Conservation (phyloP, 371 early-diverging fungal species). For the Chytridiales sp. region DNA sequence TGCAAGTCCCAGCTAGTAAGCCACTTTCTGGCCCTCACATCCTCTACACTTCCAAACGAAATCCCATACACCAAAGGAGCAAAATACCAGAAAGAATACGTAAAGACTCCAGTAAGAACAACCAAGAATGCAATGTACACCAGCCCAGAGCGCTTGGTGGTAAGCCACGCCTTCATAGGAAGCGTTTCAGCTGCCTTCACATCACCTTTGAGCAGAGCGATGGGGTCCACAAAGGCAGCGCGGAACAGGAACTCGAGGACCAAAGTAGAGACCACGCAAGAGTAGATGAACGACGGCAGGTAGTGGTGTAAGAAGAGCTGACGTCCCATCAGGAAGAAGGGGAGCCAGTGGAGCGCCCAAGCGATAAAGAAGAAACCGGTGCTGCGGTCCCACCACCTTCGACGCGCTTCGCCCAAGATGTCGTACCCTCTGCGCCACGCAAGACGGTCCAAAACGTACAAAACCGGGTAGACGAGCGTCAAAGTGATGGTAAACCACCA, state of each 20-base stretch:
- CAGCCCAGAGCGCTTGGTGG: background rate
- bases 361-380: slow-evolving; percentile 80
- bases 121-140: slow-evolving; percentile 36
- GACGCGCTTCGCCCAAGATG: slow-evolving; percentile 57
- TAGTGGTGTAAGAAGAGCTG: slow-evolving; percentile 98
- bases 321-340: slow-evolving; percentile 93
- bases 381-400: slow-evolving; percentile 47
- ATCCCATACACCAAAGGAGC: slow-evolving; percentile 83
- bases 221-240: slow-evolving; percentile 22
- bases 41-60: slow-evolving; percentile 67
- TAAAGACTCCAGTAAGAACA: slow-evolving; percentile 54
- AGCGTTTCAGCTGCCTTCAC: slow-evolving; percentile 4
- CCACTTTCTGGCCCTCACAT: slow-evolving; percentile 74
- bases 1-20: slow-evolving; percentile 83
- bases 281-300: slow-evolving; percentile 85
- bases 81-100: slow-evolving; percentile 50
- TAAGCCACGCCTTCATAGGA: slow-evolving; percentile 18
- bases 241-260: slow-evolving; percentile 64
- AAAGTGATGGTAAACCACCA: slow-evolving; percentile 82
- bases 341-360: slow-evolving; percentile 91
- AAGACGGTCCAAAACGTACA: slow-evolving; percentile 63
- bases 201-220: slow-evolving; percentile 9
- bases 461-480: slow-evolving; percentile 57
- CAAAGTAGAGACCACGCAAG: slow-evolving; percentile 57
- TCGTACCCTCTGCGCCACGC: slow-evolving; percentile 71